A percentile compares a stretch with the other conserved stretches of the same genome.
Conservation (phyloP, 805 yeast species). For the Pichia insulana region DNA sequence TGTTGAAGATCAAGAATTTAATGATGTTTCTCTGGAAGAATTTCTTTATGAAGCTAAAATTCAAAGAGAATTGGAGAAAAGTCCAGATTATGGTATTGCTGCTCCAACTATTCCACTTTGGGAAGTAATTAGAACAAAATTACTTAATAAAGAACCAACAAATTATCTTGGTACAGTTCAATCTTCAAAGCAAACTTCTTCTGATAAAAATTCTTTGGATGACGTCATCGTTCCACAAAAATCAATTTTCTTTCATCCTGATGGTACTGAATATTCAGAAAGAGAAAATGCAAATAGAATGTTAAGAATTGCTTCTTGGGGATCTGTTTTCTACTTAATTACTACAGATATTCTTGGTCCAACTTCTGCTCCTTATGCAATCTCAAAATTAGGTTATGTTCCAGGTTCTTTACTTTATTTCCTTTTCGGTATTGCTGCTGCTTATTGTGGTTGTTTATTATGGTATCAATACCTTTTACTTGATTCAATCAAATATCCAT, state of each 20-base stretch:
- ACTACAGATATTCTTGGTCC: slow-evolving; percentile 44
- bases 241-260: background rate
- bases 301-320: slow-evolving; percentile 8
- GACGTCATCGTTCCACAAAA: background rate
- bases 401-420: slow-evolving; percentile 36
- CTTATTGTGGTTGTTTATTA: slow-evolving; percentile 33
- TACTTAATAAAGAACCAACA: slow-evolving; percentile 1
- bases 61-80: slow-evolving; percentile 6
- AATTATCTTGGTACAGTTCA: background rate
- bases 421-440: slow-evolving; percentile 34
- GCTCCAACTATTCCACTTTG: slow-evolving; percentile 5
- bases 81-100: slow-evolving; percentile 7
- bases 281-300: slow-evolving; percentile 8
- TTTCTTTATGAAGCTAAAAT: slow-evolving; percentile 4
- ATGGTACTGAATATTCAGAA: slow-evolving; percentile 4
- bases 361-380: slow-evolving; percentile 37
- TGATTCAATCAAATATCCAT: slow-evolving; percentile 36
- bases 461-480: slow-evolving; percentile 29
- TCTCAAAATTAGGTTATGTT: slow-evolving; percentile 36
- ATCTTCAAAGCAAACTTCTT: background rate
- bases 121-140: slow-evolving; percentile 5
- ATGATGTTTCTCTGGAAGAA: slow-evolving; percentile 7
- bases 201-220: background rate
- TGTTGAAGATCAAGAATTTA: slow-evolving; percentile 3
- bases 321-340: slow-evolving; percentile 36